Evolutionary conservation across 2,329 filamentous ascomycete species (phyloP).

Genomic region (Fusarium anguioides): DNA sequence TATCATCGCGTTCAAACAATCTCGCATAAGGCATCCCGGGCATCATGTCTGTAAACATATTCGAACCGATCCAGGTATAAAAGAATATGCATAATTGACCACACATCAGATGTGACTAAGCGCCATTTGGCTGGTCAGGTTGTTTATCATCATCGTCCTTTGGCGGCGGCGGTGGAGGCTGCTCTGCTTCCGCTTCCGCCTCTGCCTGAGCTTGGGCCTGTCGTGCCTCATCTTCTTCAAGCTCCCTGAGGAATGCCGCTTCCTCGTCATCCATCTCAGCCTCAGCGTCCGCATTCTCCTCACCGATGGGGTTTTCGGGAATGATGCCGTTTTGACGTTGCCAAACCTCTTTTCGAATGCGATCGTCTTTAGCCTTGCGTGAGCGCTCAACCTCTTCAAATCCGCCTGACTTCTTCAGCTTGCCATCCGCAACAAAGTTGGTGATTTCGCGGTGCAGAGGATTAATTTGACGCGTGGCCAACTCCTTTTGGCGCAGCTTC

Average conservation of each 20-base stretch:
- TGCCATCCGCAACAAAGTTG: constrained; percentile 87
- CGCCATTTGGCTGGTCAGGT: constrained; percentile 33
- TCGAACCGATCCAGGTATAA: constrained; percentile 8
- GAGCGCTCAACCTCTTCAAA: constrained; percentile 93
- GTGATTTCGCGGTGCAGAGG: constrained; percentile 86
- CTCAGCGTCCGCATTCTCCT: constrained; percentile 46
- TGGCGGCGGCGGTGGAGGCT: constrained; percentile 16
- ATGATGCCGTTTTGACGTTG: constrained; percentile 70
- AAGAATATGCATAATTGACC: constrained; percentile 7
- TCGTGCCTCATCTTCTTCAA: constrained; percentile 9
- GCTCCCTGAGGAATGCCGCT: constrained; percentile 21
- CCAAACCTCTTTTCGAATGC: constrained; percentile 83
- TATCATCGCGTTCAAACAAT: constrained; percentile 30
- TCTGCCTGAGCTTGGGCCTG: constrained; percentile 9
- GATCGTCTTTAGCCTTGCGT: constrained; percentile 86
- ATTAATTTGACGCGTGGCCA: constrained; percentile 80
- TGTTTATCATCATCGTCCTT: constrained; percentile 38
- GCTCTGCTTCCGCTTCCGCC: constrained; percentile 7
- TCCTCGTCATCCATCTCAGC: constrained; percentile 27
- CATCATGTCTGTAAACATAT: constrained; percentile 38
- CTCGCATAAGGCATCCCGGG: constrained; percentile 33
- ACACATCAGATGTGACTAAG: constrained; percentile 13
- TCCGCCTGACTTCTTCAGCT: constrained; percentile 94
- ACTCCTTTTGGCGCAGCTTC: constrained; percentile 87
- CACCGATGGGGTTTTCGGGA: constrained; percentile 57